These are phyloP conservation scores for Bacidia gigantensis DNA, from an alignment of 495 filamentous ascomycete genomes.

Conservation along the genomic window DNA sequence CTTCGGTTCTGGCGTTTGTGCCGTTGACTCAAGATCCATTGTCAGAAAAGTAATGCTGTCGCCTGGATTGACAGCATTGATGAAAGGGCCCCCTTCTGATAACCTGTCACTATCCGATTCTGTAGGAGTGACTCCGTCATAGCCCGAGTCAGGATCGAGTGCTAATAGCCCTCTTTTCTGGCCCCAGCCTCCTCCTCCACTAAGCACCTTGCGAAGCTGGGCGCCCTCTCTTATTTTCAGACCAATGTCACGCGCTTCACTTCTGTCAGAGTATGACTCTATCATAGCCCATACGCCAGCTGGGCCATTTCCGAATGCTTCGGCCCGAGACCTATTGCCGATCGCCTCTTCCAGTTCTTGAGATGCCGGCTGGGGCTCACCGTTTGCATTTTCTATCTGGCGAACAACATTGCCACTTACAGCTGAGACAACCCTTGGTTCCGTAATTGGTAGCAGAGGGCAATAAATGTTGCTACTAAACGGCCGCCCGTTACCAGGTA, in stretches of 20 bases:
- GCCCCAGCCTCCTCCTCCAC: conserved; percentile 86
- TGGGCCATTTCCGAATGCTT: conserved; percentile 30
- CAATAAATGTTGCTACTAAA: conserved; percentile 24
- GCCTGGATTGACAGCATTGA: conserved; percentile 32
- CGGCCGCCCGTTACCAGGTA: neutral
- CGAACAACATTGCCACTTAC: conserved; percentile 77
- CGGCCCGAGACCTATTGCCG: conserved; percentile 40
- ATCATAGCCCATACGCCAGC: conserved; percentile 70
- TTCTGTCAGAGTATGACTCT: too few species aligned
- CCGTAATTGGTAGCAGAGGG: conserved; percentile 48
- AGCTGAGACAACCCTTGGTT: conserved; percentile 45
- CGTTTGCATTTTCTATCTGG: conserved; percentile 34
- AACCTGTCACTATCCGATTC: conserved; percentile 17
- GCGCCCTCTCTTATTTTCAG: conserved; percentile 27
- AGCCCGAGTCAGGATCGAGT: conserved; percentile 50
- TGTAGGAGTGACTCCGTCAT: neutral
- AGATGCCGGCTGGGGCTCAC: conserved; percentile 49
- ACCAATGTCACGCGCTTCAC: too few species aligned
- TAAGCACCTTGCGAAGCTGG: conserved; percentile 54
- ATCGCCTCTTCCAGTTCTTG: conserved; percentile 58
- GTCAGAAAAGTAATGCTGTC: conserved; percentile 36
- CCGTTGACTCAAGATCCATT: conserved; percentile 19
- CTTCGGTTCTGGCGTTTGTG: too few species aligned
- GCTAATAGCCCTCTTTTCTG: conserved; percentile 71
- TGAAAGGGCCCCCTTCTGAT: conserved; percentile 27